phyloP scores from a whole-genome alignment of 805 yeast genomes.

The Ogataea saltuana region DNA sequence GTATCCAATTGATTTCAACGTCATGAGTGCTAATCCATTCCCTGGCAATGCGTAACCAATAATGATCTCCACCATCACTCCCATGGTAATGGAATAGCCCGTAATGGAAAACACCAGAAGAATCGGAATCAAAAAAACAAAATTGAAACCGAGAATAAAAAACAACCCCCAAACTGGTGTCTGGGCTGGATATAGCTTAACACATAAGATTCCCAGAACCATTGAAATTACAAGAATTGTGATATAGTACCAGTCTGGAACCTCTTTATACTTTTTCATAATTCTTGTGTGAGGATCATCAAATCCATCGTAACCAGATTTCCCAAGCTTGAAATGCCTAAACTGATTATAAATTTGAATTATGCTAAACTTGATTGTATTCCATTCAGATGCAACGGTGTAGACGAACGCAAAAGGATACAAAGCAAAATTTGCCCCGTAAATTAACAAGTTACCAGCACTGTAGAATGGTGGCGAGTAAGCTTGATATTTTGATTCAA shows the following conservation, averaged over 20 bases:
- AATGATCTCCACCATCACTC: slow-evolving; percentile 62
- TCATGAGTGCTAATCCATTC: slow-evolving; percentile 59
- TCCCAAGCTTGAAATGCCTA: slow-evolving; percentile 33
- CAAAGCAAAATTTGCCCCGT: slow-evolving; percentile 64
- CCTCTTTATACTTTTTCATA: slow-evolving; percentile 61
- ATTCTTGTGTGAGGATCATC: slow-evolving; percentile 39
- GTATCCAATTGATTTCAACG: slow-evolving; percentile 60
- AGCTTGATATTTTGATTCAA: slow-evolving; percentile 46
- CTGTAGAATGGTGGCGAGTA: slow-evolving; percentile 68
- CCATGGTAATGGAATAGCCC: slow-evolving; percentile 57
- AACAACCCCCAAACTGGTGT: slow-evolving; percentile 66
- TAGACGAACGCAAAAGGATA: slow-evolving; percentile 62
- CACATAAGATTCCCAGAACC: slow-evolving; percentile 40
- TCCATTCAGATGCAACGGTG: slow-evolving; percentile 24
- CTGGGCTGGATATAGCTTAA: slow-evolving; percentile 47
- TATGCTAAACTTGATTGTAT: slow-evolving; percentile 8
- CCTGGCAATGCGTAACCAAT: slow-evolving; percentile 69
- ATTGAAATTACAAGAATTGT: slow-evolving; percentile 47
- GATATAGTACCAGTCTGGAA: slow-evolving; percentile 73
- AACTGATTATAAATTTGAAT: slow-evolving; percentile 36
- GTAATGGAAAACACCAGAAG: slow-evolving; percentile 64
- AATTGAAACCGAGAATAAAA: slow-evolving; percentile 55
- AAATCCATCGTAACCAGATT: slow-evolving; percentile 33
- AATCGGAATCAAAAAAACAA: slow-evolving; percentile 59
- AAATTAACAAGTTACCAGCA: slow-evolving; percentile 57